These are phyloP conservation scores for Phylloporus scabripes DNA, from an alignment of 768 basidiomycete species.

Conservation along the genomic window DNA sequence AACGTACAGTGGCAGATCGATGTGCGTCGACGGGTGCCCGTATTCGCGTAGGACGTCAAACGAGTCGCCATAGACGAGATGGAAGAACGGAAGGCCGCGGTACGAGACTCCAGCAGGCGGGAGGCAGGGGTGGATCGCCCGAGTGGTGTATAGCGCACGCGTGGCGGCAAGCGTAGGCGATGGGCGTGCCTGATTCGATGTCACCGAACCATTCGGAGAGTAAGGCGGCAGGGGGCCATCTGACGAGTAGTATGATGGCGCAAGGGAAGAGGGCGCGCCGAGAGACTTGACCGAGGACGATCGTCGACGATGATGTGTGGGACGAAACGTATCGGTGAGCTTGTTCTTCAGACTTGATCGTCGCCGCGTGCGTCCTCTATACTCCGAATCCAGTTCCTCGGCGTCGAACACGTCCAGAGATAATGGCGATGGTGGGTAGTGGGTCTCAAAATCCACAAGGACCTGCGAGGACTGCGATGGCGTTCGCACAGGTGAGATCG, in stretches of 20 bases:
- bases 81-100: slow-evolving; percentile 73
- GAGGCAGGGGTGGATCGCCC: slow-evolving; percentile 61
- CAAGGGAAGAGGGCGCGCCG: slow-evolving; percentile 27
- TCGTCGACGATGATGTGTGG: slow-evolving; percentile 29
- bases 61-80: slow-evolving; percentile 53
- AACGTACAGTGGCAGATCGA: slow-evolving; percentile 68
- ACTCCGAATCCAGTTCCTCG: slow-evolving; percentile 23
- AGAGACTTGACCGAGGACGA: slow-evolving; percentile 31
- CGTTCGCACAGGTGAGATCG: slow-evolving; percentile 22
- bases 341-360: slow-evolving; percentile 31
- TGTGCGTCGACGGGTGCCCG: slow-evolving; percentile 72
- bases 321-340: slow-evolving; percentile 29
- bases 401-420: slow-evolving; percentile 19
- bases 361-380: slow-evolving; percentile 24
- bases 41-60: slow-evolving; percentile 69
- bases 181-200: slow-evolving; percentile 17
- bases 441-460: slow-evolving; percentile 21
- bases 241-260: slow-evolving; percentile 18
- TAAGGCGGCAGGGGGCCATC: slow-evolving; percentile 23
- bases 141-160: slow-evolving; percentile 58
- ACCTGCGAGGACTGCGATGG: slow-evolving; percentile 26
- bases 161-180: slow-evolving; percentile 25
- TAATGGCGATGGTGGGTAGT: slow-evolving; percentile 27
- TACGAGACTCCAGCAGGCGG: slow-evolving; percentile 63
- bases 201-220: slow-evolving; percentile 12